Evolutionary conservation across 2,329 filamentous ascomycete species (phyloP), one percentile per base, ranked within the genome.

Genomic region (Massarina eburnea): DNA sequence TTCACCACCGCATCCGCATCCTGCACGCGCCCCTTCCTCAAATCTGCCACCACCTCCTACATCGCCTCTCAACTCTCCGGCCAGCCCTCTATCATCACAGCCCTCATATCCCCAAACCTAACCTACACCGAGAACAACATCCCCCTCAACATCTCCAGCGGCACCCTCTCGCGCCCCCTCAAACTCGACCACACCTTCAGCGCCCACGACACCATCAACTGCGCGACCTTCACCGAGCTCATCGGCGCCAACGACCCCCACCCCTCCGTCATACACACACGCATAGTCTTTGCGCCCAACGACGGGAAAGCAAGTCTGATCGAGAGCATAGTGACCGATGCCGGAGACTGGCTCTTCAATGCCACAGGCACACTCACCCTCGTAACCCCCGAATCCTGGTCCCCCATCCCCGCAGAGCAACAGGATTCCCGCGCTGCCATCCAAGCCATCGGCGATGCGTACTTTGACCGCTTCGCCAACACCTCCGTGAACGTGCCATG

Each of bases 171-270:
- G 17, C 56, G 52, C 33, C 8, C 53, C 17, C 43, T 60, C 1
- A 48, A 46, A 33, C 45, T 57, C 33, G 57, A 54, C 30, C 55
- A 60, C 49, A 47, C 41, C 47, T 55, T 55, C 47, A 60, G 49
- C 21, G 57, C 42, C 46, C 46, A 46, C 45, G 57, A 60, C 43
- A 43, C 55, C 30, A 39, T 48, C 30, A 20, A 34, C 20, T 60
- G 57, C 55, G 55, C 57, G 2, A 58, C 57, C 29, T 60, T 57
- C 49, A 57, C 55, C 33, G 57, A 60, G 36, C 15, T 54, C 21
- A 38, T 60, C 33, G 33, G 50, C 22, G 33, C 53, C 21, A 21
- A 19, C 4, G 48, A 45, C 6, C 53, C 53, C 21, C n/a, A n/a
- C n/a, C n/a, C n/a, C n/a, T 60, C 57, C 39, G 49, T 53, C 5